phyloP scores from a whole-genome alignment of 768 basidiomycete species.

The Tremella yokohamensis region DNA sequence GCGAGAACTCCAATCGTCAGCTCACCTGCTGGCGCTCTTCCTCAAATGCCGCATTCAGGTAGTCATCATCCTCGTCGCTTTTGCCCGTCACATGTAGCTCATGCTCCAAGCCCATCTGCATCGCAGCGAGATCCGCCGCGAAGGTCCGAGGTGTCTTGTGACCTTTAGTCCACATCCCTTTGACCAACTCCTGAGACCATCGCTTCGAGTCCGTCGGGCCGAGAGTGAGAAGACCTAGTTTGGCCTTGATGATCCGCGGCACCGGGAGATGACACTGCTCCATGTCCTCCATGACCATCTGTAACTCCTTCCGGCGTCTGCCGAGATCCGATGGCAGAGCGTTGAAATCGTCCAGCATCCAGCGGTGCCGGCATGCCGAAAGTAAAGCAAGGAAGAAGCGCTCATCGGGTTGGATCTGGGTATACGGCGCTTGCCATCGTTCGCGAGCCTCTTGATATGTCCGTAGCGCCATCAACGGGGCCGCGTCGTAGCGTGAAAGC shows the following conservation, averaged over 20 bases:
- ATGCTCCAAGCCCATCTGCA: conserved; percentile 5
- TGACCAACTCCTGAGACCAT: neutral
- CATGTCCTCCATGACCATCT: conserved; percentile 4
- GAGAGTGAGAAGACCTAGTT: neutral
- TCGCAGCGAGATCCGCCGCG: conserved; percentile 7
- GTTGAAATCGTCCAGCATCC: neutral
- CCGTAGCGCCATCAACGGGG: neutral
- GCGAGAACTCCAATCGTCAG: too few species aligned
- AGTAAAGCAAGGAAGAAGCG: conserved; percentile 8
- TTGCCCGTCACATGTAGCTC: neutral
- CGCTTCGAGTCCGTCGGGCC: neutral
- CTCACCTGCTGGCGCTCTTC: too few species aligned
- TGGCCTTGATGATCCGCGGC: neutral
- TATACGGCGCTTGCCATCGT: neutral
- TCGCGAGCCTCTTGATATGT: neutral
- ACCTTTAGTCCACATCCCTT: neutral
- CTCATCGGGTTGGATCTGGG: neutral
- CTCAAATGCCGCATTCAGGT: too few species aligned
- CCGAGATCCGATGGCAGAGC: neutral
- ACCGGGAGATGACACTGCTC: conserved; percentile 1
- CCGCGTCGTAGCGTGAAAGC: neutral
- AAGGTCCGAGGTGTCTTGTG: neutral
- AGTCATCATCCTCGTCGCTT: too few species aligned
- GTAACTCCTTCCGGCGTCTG: neutral
- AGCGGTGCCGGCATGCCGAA: neutral